Conservation (phyloP, 805 yeast genomes). For the Suhomyces faveliae region DNA sequence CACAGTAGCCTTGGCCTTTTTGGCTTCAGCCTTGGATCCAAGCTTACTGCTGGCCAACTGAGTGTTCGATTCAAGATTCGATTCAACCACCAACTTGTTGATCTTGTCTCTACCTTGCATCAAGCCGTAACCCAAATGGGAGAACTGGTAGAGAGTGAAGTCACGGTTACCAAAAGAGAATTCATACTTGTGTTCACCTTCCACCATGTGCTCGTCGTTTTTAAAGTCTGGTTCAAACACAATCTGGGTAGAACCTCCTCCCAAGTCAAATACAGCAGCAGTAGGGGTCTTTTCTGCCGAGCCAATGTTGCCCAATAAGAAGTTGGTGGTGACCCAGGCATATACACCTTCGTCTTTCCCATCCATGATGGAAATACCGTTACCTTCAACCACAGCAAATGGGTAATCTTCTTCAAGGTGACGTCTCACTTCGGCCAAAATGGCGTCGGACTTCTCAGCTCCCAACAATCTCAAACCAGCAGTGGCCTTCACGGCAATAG, state of each 20-base stretch:
- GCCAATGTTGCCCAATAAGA: slow-evolving; percentile 91
- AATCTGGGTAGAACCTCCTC: slow-evolving; percentile 98
- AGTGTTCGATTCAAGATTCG: slow-evolving; percentile 35
- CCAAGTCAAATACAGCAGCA: slow-evolving; percentile 95
- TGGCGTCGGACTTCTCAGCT: slow-evolving; percentile 63
- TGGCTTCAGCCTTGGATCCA: slow-evolving; percentile 32
- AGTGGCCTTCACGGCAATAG: slow-evolving; percentile 95
- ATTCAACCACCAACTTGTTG: slow-evolving; percentile 60
- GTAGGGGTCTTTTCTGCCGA: slow-evolving; percentile 72
- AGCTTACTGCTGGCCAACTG: slow-evolving; percentile 16
- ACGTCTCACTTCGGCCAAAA: slow-evolving; percentile 69
- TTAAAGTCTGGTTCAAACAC: slow-evolving; percentile 90
- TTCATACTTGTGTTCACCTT: slow-evolving; percentile 85
- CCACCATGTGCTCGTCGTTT: slow-evolving; percentile 60
- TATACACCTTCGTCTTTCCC: slow-evolving; percentile 97
- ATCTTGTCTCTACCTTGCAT: slow-evolving; percentile 90
- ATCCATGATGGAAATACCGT: slow-evolving; percentile 90
- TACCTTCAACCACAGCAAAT: slow-evolving; percentile 83
- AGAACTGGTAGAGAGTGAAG: slow-evolving; percentile 84
- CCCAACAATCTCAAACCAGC: slow-evolving; percentile 93
- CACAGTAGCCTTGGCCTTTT: slow-evolving; percentile 40
- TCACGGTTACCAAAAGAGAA: slow-evolving; percentile 78
- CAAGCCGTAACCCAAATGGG: slow-evolving; percentile 94
- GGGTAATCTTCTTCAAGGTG: slow-evolving; percentile 83
- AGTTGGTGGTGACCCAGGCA: slow-evolving; percentile 98